Evolutionary conservation across 768 basidiomycete species (phyloP), one percentile per base, ranked within the genome.

Genomic region (Galerina sulciceps): DNA sequence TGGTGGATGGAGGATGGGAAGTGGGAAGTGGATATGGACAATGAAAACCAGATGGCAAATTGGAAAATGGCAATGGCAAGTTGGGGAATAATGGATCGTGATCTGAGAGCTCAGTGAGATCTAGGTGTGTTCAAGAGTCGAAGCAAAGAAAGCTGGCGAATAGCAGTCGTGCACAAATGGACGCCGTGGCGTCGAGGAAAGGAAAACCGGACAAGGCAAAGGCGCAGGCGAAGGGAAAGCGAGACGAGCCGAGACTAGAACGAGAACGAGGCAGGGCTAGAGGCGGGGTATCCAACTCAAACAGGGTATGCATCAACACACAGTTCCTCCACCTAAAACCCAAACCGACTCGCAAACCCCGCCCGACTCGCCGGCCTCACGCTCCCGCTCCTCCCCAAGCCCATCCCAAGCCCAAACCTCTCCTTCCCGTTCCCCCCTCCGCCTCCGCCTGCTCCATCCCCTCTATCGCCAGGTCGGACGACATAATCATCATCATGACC

Each of bases 401-500:
- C 46, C 15, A 55, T 10, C 6, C 44, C 38, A 20, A 31, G 11
- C 0, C 45, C 45, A 23, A 10, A 23, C 45, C 22, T 10, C 45
- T 23, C 45, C 9, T 18, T 23, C 22, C 34, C 45, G 20, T 15
- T 47, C 45, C 6, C 45, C n/a, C 23, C 10, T 31, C 18, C 43
- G 31, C 26, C 8, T 10, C 6, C 43, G 23, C 10, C 31, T 26
- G 10, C 34, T 17, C 22, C n/a, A n/a, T n/a, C 23, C 53, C 31
- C 43, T 54, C 23, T 54, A 2, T 37, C 37, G 38, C 46, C 38
- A n/a, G 40, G 14, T 2, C 41, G 53, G 23, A 41, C 35, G 10
- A 44, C 55, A 26, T 61, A 60, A 22, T 68, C 65, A 50, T 61
- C 53, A 17, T 60, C 59, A 35, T 36, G 9, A 35, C 64, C 65